Percentiles rank a stretch among this genome's conserved stretches.
phyloP scores from a whole-genome alignment of 1,284 basidiomycete species.

The Fomitopsis schrenkii region DNA sequence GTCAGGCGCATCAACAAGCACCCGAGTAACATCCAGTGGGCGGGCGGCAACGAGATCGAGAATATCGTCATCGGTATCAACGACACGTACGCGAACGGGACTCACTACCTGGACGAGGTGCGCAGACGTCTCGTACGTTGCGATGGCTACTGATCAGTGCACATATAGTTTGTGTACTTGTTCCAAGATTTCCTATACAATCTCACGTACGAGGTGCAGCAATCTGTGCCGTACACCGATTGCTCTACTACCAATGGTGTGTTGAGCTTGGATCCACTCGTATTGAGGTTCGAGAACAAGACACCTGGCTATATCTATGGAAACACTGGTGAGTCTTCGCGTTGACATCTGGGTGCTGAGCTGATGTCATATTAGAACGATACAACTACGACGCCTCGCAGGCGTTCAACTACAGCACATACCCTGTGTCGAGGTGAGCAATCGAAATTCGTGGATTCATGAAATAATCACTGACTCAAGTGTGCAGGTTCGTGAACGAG shows the following conservation, averaged over 20 bases:
- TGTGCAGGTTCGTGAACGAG: conserved; percentile 52
- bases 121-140: conserved; percentile 6
- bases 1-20: conserved; percentile 52
- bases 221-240: conserved; percentile 58
- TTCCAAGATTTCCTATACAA: conserved; percentile 53
- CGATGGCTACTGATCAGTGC: too few relatives aligned
- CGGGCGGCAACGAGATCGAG: conserved; percentile 60
- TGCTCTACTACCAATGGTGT: conserved; percentile 60
- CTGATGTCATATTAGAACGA: conserved; percentile 29
- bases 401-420: conserved; percentile 55
- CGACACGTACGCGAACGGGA: conserved; percentile 33
- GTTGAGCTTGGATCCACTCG: conserved; percentile 52
- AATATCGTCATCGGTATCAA: conserved; percentile 44
- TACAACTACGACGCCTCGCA: conserved; percentile 54
- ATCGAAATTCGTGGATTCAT: neutral
- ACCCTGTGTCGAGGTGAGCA: conserved; percentile 44
- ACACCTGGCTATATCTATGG: conserved; percentile 54
- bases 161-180: conserved; percentile 40
- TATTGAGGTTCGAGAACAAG: conserved; percentile 47
- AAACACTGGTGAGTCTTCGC: conserved; percentile 38
- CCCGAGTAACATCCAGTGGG: conserved; percentile 58
- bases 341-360: neutral
- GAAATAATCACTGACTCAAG: neutral
- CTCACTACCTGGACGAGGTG: conserved; percentile 48
- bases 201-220: conserved; percentile 41